Percentiles rank a stretch among this genome's conserved stretches.
Evolutionary conservation across 2,329 filamentous ascomycete genomes (phyloP).

Genomic region (Taxawa tesnikishii): DNA sequence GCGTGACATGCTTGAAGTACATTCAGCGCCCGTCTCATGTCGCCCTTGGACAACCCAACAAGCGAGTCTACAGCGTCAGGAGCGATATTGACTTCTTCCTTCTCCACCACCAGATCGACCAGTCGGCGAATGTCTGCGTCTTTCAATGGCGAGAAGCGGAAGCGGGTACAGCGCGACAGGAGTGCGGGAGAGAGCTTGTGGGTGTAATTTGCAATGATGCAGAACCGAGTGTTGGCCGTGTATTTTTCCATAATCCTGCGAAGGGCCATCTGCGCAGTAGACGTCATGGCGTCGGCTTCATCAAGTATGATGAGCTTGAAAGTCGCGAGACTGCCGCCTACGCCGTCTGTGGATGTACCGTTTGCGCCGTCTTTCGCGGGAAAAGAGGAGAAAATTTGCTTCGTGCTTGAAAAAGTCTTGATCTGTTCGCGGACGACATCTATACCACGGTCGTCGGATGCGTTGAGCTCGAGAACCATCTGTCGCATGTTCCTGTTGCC

Average conservation of each 20-base stretch:
- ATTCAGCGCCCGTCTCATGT: constrained; percentile 91
- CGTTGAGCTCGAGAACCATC: constrained; percentile 97
- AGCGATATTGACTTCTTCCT: constrained; percentile 76
- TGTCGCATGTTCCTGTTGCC: constrained; percentile 85
- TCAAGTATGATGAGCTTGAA: constrained; percentile 97
- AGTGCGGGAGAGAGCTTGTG: constrained; percentile 93
- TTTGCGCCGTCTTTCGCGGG: constrained; percentile 24
- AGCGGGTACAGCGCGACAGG: constrained; percentile 84
- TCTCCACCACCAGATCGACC: constrained; percentile 79
- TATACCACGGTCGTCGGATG: constrained; percentile 92
- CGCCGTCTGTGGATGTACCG: constrained; percentile 26
- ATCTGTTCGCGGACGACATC: constrained; percentile 98
- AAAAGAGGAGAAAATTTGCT: constrained; percentile 79
- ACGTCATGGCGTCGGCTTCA: constrained; percentile 99
- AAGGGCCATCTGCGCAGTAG: constrained; percentile 93
- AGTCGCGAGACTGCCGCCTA: constrained; percentile 45
- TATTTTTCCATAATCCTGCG: constrained; percentile 99
- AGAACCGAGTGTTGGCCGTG: constrained; percentile 93
- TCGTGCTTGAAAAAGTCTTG: constrained; percentile 97
- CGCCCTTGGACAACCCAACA: constrained; percentile 79
- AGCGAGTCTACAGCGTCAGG: constrained; percentile 71
- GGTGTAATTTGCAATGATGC: constrained; percentile 97
- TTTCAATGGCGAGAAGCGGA: constrained; percentile 88
- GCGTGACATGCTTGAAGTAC: constrained; percentile 95
- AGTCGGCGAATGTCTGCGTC: constrained; percentile 72